Base-by-base conservation (phyloP, 1,139 yeast genomes). In the Waltiozyma sp. region DNA sequence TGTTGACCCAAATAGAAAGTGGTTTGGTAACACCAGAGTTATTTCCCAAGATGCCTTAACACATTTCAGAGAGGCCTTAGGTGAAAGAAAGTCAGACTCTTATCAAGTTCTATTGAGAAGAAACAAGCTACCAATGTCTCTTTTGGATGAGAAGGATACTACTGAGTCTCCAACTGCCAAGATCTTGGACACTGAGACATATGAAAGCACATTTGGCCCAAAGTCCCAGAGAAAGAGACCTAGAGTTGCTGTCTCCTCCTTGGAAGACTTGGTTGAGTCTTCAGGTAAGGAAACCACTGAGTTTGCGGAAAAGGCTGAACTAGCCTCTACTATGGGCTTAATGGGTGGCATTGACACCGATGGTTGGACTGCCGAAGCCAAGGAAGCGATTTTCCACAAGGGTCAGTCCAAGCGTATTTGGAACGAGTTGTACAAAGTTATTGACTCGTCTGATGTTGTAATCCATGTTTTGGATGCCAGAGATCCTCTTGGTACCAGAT, bases 331-430 rank as follows among this genome's bases (percentile, higher is more conserved):
- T n/a, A 62, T 83, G 52, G 87, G 95, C 34, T 66, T 83, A 47
- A 82, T 83, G 91, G 87, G 86, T 50, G 70, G 76, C 55, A 77
- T 77, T 44, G 60, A 62, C 40, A 78, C 78, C 50, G 93, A 88
- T 55, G 94, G 84, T 46, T 85, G 81, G 72, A 74, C 93, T 7
- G 82, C 81, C 54, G 93, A 85, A 55, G 95, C 96, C 31, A 87
- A 87, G 61, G 98, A 91, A 64, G 91, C 93, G 47, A 88, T 91
- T 64, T 91, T 91, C 72, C 81, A 82, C 60, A 91, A 91, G 63
- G 98, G 98, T 56, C 97, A 91, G 67, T 88, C 96, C 43, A 91
- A 91, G 66, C 84, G 98, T 69, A 91, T 91, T 56, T 91, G 98
- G 98, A 91, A 91, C 63, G 98, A 91, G 63, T 72, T 91, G 48